Evolutionary conservation across 1,284 basidiomycete genomes (phyloP).

Genomic region (Mycosarcoma mackinlayi): DNA sequence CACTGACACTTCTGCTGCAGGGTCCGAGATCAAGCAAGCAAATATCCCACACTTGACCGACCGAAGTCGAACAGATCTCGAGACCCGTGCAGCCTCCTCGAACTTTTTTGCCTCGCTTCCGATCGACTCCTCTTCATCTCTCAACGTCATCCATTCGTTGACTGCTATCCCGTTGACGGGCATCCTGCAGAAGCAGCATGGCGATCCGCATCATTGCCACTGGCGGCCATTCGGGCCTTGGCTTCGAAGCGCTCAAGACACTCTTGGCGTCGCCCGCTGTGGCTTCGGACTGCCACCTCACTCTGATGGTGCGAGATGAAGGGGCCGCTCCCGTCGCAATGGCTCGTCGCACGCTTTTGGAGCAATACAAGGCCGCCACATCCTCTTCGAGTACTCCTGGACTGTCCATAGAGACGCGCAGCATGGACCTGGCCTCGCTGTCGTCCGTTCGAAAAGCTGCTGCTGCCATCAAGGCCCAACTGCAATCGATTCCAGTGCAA

Average conservation of each 20-base stretch:
- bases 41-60: too few relatives aligned
- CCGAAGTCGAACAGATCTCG: too few relatives aligned
- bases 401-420: conserved; percentile 14
- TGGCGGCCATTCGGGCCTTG: conserved; percentile 45
- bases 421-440: conserved; percentile 36
- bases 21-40: background rate
- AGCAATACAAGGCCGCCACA: conserved; percentile 9
- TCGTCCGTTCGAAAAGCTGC: conserved; percentile 44
- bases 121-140: too few relatives aligned
- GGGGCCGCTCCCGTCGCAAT: conserved; percentile 4
- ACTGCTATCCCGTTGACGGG: too few relatives aligned
- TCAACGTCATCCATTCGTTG: too few relatives aligned
- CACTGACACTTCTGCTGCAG: background rate
- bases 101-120: too few relatives aligned
- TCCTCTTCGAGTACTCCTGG: background rate
- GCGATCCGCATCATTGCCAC: conserved; percentile 38
- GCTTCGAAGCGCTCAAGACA: conserved; percentile 44
- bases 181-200: conserved; percentile 1
- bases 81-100: too few relatives aligned
- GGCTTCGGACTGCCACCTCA: conserved; percentile 16
- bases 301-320: conserved; percentile 24
- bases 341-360: conserved; percentile 12
- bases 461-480: conserved; percentile 14
- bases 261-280: conserved; percentile 24
- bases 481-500: conserved; percentile 4